Evolutionary conservation across 225 moss, liverwort and hornwort genomes (phyloP).

Genomic region (Asterella californica): DNA sequence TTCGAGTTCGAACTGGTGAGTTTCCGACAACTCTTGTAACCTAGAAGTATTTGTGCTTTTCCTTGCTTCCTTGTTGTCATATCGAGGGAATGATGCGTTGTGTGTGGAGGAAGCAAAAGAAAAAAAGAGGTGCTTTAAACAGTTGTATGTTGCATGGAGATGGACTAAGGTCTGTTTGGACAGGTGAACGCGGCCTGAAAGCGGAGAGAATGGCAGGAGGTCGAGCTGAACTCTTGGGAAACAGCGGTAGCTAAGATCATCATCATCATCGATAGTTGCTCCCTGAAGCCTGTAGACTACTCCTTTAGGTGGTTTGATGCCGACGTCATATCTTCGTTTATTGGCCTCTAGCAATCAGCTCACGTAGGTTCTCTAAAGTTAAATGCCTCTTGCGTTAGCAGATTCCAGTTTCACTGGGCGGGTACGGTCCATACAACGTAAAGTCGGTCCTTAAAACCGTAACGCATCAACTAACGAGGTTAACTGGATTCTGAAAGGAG

Average conservation of each 20-base stretch:
- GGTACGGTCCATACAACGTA: too few species aligned
- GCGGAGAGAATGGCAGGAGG: constrained; percentile 96
- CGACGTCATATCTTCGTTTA: too few species aligned
- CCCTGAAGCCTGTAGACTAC: background rate
- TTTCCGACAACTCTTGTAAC: background rate
- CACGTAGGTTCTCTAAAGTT: too few species aligned
- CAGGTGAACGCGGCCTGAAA: constrained; percentile 76
- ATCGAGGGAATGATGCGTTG: background rate
- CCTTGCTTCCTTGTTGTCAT: background rate
- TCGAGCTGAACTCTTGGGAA: constrained; percentile 55
- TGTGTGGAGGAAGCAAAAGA: background rate
- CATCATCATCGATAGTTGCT: background rate
- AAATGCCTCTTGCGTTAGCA: too few species aligned
- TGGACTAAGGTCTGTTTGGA: constrained; percentile 9
- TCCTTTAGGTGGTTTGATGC: background rate
- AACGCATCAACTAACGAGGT: too few species aligned
- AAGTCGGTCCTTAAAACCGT: too few species aligned
- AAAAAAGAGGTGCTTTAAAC: background rate
- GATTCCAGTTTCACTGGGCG: too few species aligned
- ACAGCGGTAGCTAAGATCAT: background rate
- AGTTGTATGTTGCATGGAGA: background rate
- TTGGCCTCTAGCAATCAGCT: too few species aligned
- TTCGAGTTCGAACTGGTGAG: constrained; percentile 72
- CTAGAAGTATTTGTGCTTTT: background rate
- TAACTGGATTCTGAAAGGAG: too few species aligned